phyloP scores from a whole-genome alignment of 139 green algal genomes.

The Eudorina sp. region DNA sequence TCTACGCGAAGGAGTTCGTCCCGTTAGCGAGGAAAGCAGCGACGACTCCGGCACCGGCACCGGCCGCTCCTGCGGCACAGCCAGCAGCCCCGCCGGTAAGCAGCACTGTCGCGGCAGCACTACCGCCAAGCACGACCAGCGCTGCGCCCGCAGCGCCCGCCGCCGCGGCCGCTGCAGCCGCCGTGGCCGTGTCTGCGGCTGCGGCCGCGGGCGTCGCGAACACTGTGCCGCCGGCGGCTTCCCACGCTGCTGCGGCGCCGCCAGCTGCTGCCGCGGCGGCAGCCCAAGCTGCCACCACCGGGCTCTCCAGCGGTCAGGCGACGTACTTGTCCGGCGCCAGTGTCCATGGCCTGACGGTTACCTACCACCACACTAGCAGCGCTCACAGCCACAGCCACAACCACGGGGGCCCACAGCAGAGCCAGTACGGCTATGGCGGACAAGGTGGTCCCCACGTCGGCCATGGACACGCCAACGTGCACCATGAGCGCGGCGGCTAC shows the following conservation, averaged over 20 bases:
- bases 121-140: neutral
- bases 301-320: neutral
- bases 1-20: conserved; percentile 74
- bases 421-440: neutral
- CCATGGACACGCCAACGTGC: neutral
- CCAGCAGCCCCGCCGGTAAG: neutral
- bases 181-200: neutral
- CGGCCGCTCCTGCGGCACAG: neutral
- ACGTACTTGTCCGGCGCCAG: conserved; percentile 6
- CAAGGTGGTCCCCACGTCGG: neutral
- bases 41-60: neutral
- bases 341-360: neutral
- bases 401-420: neutral
- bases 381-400: neutral
- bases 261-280: neutral
- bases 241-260: neutral
- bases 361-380: conserved; percentile 22
- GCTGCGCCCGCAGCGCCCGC: neutral
- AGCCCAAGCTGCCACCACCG: conserved; percentile 9
- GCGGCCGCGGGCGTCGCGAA: neutral
- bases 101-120: neutral
- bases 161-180: neutral
- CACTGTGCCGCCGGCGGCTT: neutral
- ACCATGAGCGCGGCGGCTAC: conserved; percentile 1
- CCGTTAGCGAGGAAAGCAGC: conserved; percentile 21